Evolutionary conservation across 1,284 basidiomycete genomes (phyloP).

Genomic region (Trichosporon ovoides): DNA sequence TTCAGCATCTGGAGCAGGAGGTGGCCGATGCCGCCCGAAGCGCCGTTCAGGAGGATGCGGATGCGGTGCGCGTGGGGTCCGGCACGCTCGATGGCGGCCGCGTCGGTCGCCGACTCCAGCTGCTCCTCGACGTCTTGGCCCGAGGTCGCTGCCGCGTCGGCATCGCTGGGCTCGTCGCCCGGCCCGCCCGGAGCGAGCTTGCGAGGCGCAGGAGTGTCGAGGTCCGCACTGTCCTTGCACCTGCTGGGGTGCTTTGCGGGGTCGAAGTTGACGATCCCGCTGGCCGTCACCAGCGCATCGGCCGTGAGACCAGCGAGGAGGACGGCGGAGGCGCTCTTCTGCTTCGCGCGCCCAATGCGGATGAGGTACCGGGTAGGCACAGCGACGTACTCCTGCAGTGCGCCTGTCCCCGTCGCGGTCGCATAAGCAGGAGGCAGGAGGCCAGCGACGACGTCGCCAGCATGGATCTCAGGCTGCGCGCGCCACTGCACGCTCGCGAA

Average conservation of each 20-base stretch:
- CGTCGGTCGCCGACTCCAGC: background rate
- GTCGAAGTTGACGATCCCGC: background rate
- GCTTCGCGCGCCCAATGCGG: background rate
- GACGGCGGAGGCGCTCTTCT: background rate
- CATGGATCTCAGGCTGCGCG: background rate
- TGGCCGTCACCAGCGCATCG: slow-evolving; percentile 4
- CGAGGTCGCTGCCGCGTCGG: background rate
- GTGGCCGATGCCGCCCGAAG: slow-evolving; percentile 55
- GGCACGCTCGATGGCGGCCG: background rate
- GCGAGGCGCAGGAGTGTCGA: background rate
- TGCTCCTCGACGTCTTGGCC: background rate
- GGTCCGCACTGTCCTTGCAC: background rate
- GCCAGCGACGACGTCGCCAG: slow-evolving; percentile 13
- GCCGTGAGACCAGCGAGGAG: slow-evolving; percentile 13
- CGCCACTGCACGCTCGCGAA: too few relatives aligned
- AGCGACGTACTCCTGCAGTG: slow-evolving; percentile 8
- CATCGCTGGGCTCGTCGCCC: too few relatives aligned
- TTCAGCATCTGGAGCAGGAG: slow-evolving; percentile 57
- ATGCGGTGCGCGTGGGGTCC: background rate
- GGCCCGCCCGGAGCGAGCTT: too few relatives aligned
- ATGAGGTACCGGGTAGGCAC: slow-evolving; percentile 11
- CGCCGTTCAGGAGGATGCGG: slow-evolving; percentile 14
- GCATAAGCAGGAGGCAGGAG: slow-evolving; percentile 8
- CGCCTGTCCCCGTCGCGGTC: slow-evolving; percentile 10
- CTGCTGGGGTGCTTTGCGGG: background rate